phyloP scores from a whole-genome alignment of 345 rosid genomes.

The Melaleuca quinquenervia region DNA sequence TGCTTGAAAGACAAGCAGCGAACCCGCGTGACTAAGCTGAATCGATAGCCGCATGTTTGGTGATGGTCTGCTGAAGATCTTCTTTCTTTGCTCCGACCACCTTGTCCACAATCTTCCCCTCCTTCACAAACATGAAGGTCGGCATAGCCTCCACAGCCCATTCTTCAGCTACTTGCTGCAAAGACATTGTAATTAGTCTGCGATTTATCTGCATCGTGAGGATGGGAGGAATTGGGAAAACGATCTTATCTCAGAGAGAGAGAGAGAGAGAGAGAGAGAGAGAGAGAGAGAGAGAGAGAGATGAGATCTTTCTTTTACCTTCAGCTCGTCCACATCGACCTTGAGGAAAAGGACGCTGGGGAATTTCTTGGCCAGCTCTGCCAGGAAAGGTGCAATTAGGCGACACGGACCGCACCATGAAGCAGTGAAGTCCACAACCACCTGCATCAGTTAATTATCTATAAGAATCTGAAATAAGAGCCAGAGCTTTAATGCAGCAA shows the following conservation, averaged over 20 bases:
- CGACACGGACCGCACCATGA: slow-evolving; percentile 4
- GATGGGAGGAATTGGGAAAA: neutral
- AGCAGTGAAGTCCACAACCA: slow-evolving; percentile 4
- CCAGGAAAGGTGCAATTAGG: neutral
- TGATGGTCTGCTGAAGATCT: neutral
- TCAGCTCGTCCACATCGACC: slow-evolving; percentile 5
- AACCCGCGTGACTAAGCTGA: neutral
- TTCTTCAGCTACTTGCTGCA: slow-evolving; percentile 1
- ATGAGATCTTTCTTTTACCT: neutral
- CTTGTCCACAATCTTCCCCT: slow-evolving; percentile 5
- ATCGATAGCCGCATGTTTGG: neutral
- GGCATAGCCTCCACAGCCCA: slow-evolving; percentile 7
- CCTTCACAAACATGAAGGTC: neutral
- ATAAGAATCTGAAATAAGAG: neutral
- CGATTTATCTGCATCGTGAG: neutral
- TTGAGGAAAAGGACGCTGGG: neutral
- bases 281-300: neutral
- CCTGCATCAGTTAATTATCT: neutral
- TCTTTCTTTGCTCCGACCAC: neutral
- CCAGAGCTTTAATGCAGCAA: neutral
- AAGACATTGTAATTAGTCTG: neutral
- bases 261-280: neutral
- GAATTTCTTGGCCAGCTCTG: slow-evolving; percentile 1
- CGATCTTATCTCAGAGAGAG: neutral
- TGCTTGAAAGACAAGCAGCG: neutral